Evolutionary conservation across 202 grass and related monocot genomes (phyloP).

Genomic region (Digitaria exilis): DNA sequence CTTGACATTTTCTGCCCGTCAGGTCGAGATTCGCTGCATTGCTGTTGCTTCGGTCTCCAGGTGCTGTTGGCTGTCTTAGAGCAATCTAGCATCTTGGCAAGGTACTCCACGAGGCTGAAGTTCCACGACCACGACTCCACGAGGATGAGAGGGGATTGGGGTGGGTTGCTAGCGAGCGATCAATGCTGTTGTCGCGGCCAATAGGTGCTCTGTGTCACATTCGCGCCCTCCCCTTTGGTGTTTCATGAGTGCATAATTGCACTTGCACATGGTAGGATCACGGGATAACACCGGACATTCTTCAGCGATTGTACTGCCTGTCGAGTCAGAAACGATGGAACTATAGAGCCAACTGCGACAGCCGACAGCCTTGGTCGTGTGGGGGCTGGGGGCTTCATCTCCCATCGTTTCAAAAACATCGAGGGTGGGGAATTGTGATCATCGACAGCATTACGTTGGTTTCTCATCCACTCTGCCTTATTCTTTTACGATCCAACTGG

Average conservation of each 20-base stretch:
- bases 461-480: no score
- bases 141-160: background rate
- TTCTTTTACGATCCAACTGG: no score
- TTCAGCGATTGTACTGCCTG: background rate
- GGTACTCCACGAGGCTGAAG: background rate
- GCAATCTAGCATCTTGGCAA: background rate
- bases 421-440: background rate
- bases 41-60: conserved; percentile 11
- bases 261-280: conserved; percentile 21
- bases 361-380: no score
- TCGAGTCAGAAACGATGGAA: background rate
- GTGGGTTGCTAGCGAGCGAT: no score
- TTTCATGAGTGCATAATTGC: background rate
- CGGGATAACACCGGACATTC: background rate
- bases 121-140: no score
- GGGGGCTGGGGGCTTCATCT: no score
- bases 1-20: background rate
- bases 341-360: background rate
- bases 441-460: no score
- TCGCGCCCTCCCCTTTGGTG: background rate
- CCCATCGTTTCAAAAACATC: no score
- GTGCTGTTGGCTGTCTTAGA: background rate
- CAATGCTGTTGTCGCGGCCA: background rate
- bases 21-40: background rate
- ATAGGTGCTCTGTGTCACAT: background rate